A percentile compares a stretch with the other conserved stretches of the same genome.
Conservation (phyloP, 352 stramenopile genomes). For the Phytopythium delawarense region DNA sequence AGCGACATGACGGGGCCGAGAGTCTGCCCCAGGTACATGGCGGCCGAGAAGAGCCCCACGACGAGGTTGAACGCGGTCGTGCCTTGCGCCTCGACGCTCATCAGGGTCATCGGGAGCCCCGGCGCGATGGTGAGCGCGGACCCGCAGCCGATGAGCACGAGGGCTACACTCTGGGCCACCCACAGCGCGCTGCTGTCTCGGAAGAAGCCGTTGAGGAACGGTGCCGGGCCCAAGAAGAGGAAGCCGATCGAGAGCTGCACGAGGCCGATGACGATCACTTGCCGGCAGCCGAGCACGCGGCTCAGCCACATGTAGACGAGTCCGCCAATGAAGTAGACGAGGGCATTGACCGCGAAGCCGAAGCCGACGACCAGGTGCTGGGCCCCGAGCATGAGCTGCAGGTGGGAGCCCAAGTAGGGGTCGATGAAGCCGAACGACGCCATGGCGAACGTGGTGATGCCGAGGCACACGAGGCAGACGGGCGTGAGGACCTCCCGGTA, state of each 20-base stretch:
- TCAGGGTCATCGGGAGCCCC: constrained; percentile 52
- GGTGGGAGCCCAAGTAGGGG: constrained; percentile 53
- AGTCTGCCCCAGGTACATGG: constrained; percentile 66
- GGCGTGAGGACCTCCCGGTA: constrained; percentile 55
- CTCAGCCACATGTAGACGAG: constrained; percentile 60
- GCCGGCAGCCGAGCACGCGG: constrained; percentile 52
- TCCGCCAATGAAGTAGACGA: constrained; percentile 65
- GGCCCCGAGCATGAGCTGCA: constrained; percentile 50
- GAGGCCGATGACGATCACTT: constrained; percentile 57
- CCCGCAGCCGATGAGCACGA: constrained; percentile 56
- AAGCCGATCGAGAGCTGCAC: constrained; percentile 45
- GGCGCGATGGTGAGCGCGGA: constrained; percentile 54
- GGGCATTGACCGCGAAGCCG: constrained; percentile 56
- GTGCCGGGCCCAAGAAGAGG: constrained; percentile 51
- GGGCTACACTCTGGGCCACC: constrained; percentile 41
- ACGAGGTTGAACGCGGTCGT: constrained; percentile 52
- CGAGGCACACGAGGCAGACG: constrained; percentile 44
- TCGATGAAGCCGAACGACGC: constrained; percentile 73
- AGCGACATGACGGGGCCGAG: constrained; percentile 55
- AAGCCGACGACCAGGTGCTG: constrained; percentile 51
- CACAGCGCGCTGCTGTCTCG: constrained; percentile 35
- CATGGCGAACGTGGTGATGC: constrained; percentile 55
- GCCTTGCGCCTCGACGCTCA: constrained; percentile 34
- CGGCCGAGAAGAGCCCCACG: constrained; percentile 60
- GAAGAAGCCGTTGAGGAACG: constrained; percentile 44